Conservation (phyloP, 768 basidiomycete species). For the Gautieria morchelliformis region DNA sequence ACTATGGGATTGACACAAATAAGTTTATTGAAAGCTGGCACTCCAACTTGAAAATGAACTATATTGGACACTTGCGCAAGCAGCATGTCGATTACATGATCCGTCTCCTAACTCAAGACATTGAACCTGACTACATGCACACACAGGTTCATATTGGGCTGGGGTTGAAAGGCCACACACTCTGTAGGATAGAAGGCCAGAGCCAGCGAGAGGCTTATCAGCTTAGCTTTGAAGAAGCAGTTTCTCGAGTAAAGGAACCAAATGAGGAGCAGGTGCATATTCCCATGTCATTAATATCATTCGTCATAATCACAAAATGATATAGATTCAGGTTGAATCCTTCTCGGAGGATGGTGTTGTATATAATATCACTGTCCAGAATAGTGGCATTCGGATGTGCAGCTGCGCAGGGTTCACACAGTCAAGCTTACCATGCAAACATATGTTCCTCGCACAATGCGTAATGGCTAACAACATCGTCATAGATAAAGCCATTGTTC, state of each 20-base stretch:
- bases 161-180: not conserved
- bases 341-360: not conserved
- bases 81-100: no score
- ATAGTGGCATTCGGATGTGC: no score
- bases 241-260: not conserved
- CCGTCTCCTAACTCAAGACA: no score
- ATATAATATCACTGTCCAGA: not conserved
- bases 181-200: not conserved
- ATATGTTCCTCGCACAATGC: no score
- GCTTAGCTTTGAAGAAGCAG: no score
- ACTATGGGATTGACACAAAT: slow-evolving; percentile 4
- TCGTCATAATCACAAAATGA: not conserved
- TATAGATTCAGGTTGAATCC: no score
- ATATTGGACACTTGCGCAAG: no score
- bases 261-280: not conserved
- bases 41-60: no score
- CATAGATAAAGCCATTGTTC: not conserved
- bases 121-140: slow-evolving; percentile 1
- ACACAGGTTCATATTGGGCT: slow-evolving; percentile 2
- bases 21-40: slow-evolving; percentile 6
- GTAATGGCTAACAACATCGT: no score
- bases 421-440: no score
- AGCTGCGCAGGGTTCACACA: no score
- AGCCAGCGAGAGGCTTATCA: no score
- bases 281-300: not conserved